Conservation (phyloP, 805 yeast genomes). For the Scheffersomyces stipitis region DNA sequence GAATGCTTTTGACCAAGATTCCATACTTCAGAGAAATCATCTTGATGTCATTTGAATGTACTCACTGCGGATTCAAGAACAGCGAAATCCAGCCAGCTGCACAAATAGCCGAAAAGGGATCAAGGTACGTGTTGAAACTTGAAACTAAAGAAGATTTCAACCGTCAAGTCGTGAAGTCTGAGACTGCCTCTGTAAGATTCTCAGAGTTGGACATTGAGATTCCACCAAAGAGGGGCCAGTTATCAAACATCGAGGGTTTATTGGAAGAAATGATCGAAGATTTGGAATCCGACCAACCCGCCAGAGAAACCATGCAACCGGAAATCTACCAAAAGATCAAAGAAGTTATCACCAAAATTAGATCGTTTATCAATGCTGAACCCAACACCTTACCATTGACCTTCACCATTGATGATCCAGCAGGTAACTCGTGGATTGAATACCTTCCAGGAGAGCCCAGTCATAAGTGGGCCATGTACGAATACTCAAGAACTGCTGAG, state of each 20-base stretch:
- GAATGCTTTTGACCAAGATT: conserved; percentile 80
- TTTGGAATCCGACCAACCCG: conserved; percentile 75
- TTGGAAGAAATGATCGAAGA: conserved; percentile 81
- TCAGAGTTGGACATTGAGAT: conserved; percentile 87
- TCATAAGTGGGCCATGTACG: conserved; percentile 85
- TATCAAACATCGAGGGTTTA: conserved; percentile 90
- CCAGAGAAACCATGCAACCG: conserved; percentile 72
- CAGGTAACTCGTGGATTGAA: conserved; percentile 97
- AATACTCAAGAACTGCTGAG: conserved; percentile 81
- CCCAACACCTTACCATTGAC: conserved; percentile 73
- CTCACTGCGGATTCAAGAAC: conserved; percentile 89
- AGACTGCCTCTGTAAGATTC: conserved; percentile 77
- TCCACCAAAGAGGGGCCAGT: conserved; percentile 92
- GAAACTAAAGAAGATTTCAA: conserved; percentile 73
- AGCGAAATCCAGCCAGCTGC: conserved; percentile 97
- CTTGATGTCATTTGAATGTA: conserved; percentile 92
- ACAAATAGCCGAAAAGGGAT: conserved; percentile 84
- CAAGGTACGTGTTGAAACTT: conserved; percentile 65
- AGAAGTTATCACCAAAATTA: conserved; percentile 61
- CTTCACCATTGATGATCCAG: conserved; percentile 82
- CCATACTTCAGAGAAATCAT: conserved; percentile 92
- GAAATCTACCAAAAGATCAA: conserved; percentile 74
- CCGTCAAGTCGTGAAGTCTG: conserved; percentile 91
- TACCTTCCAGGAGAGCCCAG: conserved; percentile 81
- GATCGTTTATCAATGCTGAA: conserved; percentile 62